Base-by-base conservation (phyloP, 2,329 filamentous ascomycete species). In the Aureobasidium pullulans region DNA sequence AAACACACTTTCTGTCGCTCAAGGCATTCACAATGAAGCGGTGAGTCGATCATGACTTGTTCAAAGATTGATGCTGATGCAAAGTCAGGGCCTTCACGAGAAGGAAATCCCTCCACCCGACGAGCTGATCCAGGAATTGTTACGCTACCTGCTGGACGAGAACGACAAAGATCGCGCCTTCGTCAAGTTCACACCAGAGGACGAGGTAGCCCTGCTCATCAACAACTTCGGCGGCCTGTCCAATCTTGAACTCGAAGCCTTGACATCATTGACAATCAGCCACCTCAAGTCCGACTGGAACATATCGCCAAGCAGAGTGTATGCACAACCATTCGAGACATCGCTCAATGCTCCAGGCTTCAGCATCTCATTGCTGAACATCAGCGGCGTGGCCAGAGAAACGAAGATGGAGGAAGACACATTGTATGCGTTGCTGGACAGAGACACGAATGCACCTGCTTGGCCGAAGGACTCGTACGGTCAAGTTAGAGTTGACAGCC, bases 331-430 rank as follows among this genome's bases (percentile, higher is more conserved):
- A 2, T 78, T 82, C 47, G 79, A 82, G 61, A 81, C 79, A 0
- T 81, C 78, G 0, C 69, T 83, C 8, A 82, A 83, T 63, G 80
- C 76, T 1, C 80, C 80, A 6, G 81, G 80, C 4, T 83, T 81
- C 72, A 81, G 77, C 7, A 77, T 83, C 34, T 81, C 80, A 0
- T 68, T 83, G 0, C 78, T 79, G 34, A 82, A 82, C 63, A 69
- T 83, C 49, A 75, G 75, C 2, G 70, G 74, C 37, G 76, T 79
- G 64, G 74, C 76, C 6, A 68, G 69, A 31, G 67, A 73, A 10
- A 75, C 76, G 63, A 66, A 68, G 4, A 66, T 74, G n/a, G 65
- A 69, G 0, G 67, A 70, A 15, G 61, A 64, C 13, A 76, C 79
- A 32, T 68, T 82, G 28, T 70, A 81, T 23, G 69, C 72, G 1